These are phyloP conservation scores for Solanum rostratum DNA, from an alignment of 257 asterid genomes.

Conservation along the genomic window DNA sequence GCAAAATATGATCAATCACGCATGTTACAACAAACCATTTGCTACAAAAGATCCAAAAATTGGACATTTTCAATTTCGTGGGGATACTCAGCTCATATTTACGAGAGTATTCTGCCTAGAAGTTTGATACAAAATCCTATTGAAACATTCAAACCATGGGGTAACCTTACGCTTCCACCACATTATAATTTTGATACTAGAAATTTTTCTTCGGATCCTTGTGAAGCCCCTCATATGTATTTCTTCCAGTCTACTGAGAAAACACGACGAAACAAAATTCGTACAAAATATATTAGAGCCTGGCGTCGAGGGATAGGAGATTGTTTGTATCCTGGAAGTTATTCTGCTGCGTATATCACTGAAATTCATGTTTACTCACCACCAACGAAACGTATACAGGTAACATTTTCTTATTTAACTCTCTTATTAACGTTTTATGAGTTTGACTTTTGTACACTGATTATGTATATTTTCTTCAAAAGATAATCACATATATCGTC, in stretches of 20 bases:
- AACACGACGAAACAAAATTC: neutral
- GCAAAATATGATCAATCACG: conserved; percentile 39
- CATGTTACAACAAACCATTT: conserved; percentile 44
- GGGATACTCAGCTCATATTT: conserved; percentile 53
- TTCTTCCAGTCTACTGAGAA: conserved; percentile 14
- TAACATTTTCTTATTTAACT: neutral
- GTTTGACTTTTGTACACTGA: neutral
- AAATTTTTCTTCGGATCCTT: conserved; percentile 18
- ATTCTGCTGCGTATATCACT: conserved; percentile 7
- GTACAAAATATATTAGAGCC: conserved; percentile 17
- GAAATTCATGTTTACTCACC: conserved; percentile 9
- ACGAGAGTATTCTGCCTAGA: conserved; percentile 34
- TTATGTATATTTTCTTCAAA: neutral
- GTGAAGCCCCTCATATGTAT: conserved; percentile 38
- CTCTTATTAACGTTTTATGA: neutral
- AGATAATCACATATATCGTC: too few relatives aligned
- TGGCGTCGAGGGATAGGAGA: conserved; percentile 21
- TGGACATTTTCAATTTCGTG: conserved; percentile 60
- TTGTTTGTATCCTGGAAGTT: neutral
- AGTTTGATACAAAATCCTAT: conserved; percentile 33
- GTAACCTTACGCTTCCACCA: neutral
- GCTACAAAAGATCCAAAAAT: conserved; percentile 25
- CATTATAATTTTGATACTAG: conserved; percentile 33
- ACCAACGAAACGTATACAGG: conserved; percentile 1
- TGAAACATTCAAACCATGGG: conserved; percentile 43